Percentiles rank a stretch among this genome's conserved stretches.
Evolutionary conservation across 306 rosid species (phyloP).

Genomic region (Lathyrus aphaca): DNA sequence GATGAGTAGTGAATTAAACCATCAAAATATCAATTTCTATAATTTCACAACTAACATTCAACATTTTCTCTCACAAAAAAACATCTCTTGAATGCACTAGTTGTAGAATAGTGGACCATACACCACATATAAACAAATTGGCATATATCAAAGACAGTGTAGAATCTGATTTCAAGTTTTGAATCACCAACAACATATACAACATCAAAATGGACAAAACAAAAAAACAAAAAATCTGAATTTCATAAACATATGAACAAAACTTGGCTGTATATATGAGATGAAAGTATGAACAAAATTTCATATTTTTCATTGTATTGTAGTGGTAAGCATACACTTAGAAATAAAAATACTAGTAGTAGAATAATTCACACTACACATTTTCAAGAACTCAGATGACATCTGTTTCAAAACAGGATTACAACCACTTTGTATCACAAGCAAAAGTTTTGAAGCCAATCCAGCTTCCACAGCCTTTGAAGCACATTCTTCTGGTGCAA

Average conservation of each 20-base stretch:
- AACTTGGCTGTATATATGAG: slow-evolving; percentile 14
- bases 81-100: neutral
- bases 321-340: slow-evolving; percentile 77
- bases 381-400: slow-evolving; percentile 67
- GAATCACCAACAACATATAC: slow-evolving; percentile 5
- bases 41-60: slow-evolving; percentile 27
- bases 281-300: slow-evolving; percentile 45
- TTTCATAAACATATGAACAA: slow-evolving; percentile 36
- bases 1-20: neutral
- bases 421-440: slow-evolving; percentile 71
- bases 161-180: neutral
- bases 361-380: slow-evolving; percentile 70
- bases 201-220: neutral
- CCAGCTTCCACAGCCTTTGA: slow-evolving; percentile 70
- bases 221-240: neutral
- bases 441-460: slow-evolving; percentile 66
- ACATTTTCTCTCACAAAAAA: slow-evolving; percentile 1
- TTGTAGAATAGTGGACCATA: neutral
- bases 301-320: slow-evolving; percentile 64
- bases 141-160: slow-evolving; percentile 1
- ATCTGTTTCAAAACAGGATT: slow-evolving; percentile 66
- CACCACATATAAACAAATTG: neutral
- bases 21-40: slow-evolving; percentile 6
- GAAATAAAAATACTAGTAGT: slow-evolving; percentile 58
- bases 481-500: slow-evolving; percentile 64